phyloP scores from a whole-genome alignment of 306 rosid genomes.

The Adenanthera pavonina region DNA sequence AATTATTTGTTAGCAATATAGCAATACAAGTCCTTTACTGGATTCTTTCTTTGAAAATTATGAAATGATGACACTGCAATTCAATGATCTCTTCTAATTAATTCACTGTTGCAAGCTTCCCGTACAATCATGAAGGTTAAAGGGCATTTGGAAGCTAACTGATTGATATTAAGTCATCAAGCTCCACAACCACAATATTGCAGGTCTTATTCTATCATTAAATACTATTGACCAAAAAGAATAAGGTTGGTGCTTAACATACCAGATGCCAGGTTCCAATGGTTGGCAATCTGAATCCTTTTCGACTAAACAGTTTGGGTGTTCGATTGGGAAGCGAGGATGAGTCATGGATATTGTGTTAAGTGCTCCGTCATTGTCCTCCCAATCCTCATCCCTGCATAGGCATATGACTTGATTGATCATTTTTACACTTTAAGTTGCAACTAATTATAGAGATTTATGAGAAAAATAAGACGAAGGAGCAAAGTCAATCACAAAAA shows the following conservation, averaged over 20 bases:
- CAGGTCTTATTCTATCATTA: conserved; percentile 6
- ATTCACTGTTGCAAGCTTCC: neutral
- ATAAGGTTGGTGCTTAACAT: conserved; percentile 12
- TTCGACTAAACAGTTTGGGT: conserved; percentile 67
- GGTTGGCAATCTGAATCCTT: conserved; percentile 87
- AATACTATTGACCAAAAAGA: neutral
- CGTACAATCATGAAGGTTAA: neutral
- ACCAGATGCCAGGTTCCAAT: conserved; percentile 82
- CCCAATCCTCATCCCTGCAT: conserved; percentile 98
- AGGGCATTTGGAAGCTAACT: conserved; percentile 22
- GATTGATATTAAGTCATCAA: conserved; percentile 27
- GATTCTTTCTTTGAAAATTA: neutral
- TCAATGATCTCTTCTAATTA: neutral
- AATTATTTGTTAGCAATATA: too few species aligned
- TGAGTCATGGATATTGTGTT: conserved; percentile 95
- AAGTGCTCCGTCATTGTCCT: conserved; percentile 95
- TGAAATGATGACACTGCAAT: neutral
- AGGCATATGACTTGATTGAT: neutral
- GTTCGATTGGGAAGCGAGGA: conserved; percentile 88
- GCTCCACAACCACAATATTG: conserved; percentile 19
- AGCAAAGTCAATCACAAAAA: neutral
- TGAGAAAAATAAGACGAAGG: neutral
- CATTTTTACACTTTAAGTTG: neutral
- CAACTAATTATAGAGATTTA: neutral
- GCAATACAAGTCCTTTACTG: neutral